These are phyloP conservation scores for Pythium chondricola DNA, from an alignment of 352 stramenopile genomes.

Conservation along the genomic window DNA sequence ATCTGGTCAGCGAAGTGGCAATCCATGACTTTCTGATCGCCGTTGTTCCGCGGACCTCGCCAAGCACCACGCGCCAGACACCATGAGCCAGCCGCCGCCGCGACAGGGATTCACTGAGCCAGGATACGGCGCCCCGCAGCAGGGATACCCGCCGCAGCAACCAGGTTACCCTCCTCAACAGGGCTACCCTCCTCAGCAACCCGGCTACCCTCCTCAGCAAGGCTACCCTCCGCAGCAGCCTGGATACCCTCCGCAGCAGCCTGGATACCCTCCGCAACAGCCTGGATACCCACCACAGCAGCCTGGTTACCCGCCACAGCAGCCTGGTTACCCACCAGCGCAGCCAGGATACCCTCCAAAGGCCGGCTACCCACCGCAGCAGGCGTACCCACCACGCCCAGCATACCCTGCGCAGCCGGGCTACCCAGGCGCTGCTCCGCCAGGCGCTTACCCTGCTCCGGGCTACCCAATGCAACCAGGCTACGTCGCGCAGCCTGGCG, in stretches of 20 bases:
- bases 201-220: constrained; percentile 14
- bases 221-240: constrained; percentile 30
- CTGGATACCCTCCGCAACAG: constrained; percentile 14
- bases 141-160: constrained; percentile 28
- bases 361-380: constrained; percentile 30
- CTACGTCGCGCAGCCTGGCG: constrained; percentile 23
- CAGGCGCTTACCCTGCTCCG: constrained; percentile 18
- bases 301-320: constrained; percentile 24
- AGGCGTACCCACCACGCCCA: constrained; percentile 18
- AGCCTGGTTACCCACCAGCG: constrained; percentile 16
- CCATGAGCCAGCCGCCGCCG: constrained; percentile 16
- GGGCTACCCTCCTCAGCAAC: constrained; percentile 18
- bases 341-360: constrained; percentile 26
- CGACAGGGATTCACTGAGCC: constrained; percentile 18
- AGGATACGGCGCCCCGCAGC: constrained; percentile 5
- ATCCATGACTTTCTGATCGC: constrained; percentile 14
- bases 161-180: constrained; percentile 25
- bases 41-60: background rate
- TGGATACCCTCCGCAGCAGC: constrained; percentile 24
- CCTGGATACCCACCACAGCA: constrained; percentile 28
- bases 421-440: constrained; percentile 22
- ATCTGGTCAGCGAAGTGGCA: too few relatives aligned
- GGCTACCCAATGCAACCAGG: constrained; percentile 19
- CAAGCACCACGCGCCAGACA: too few relatives aligned
- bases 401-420: constrained; percentile 21